Percentiles rank a stretch among this genome's conserved stretches.
phyloP scores from a whole-genome alignment of 2,329 filamentous ascomycete species.

The Xylariaceae sp. region DNA sequence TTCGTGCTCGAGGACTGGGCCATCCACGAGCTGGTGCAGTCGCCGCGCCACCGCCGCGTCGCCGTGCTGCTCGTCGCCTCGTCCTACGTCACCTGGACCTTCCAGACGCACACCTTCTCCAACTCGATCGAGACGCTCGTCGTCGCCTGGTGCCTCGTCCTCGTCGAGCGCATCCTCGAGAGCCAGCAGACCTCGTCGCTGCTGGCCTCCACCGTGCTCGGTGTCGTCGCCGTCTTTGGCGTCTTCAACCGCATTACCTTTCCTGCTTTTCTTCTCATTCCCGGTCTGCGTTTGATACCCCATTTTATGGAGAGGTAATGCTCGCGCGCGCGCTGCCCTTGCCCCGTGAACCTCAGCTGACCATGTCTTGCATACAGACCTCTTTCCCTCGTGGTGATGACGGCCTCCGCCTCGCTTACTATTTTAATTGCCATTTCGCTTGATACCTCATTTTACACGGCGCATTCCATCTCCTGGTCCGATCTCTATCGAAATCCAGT shows the following conservation, averaged over 20 bases:
- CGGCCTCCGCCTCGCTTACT: constrained; percentile 59
- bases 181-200: constrained; percentile 66
- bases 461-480: constrained; percentile 55
- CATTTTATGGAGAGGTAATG: constrained; percentile 75
- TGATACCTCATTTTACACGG: constrained; percentile 78
- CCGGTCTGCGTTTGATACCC: constrained; percentile 73
- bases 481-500: constrained; percentile 58
- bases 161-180: constrained; percentile 79
- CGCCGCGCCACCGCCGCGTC: constrained; percentile 60
- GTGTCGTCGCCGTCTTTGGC: constrained; percentile 75
- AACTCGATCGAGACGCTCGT: constrained; percentile 93
- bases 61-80: constrained; percentile 84
- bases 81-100: constrained; percentile 98
- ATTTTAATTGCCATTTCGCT: constrained; percentile 65
- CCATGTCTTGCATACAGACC: constrained; percentile 32
- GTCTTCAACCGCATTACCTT: constrained; percentile 97
- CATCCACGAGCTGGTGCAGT: constrained; percentile 79
- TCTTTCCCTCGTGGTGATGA: constrained; percentile 54
- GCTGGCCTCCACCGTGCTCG: constrained; percentile 68
- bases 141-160: constrained; percentile 85
- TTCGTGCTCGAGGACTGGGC: constrained; percentile 98
- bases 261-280: constrained; percentile 83
- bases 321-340: too few relatives aligned
- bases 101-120: constrained; percentile 96
- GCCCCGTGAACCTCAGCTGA: neutral